phyloP scores from a whole-genome alignment of 331 rosid genomes.

The Spiraea crenata region DNA sequence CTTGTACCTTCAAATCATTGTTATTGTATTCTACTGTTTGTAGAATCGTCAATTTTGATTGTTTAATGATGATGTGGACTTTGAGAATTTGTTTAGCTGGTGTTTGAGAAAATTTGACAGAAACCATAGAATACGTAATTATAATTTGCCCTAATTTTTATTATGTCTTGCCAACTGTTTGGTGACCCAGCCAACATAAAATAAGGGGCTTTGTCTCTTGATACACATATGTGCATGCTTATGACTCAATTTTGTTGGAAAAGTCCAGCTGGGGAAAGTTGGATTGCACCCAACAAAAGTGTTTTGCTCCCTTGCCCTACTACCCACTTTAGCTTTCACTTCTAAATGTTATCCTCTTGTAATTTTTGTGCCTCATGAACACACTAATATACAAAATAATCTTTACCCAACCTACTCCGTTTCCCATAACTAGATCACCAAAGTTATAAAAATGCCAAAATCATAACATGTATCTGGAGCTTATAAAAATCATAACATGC shows the following conservation, averaged over 20 bases:
- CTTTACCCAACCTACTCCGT: not conserved
- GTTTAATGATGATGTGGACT: no score
- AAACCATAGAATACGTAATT: no score
- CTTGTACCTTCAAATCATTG: no score
- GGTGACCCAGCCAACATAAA: not conserved
- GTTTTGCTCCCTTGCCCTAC: not conserved
- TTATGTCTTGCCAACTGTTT: no score
- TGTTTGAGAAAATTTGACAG: no score
- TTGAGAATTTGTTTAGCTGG: no score
- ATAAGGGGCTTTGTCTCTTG: not conserved
- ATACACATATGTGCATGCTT: conserved; percentile 4
- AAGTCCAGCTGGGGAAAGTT: conserved; percentile 19
- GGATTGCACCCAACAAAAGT: conserved; percentile 12
- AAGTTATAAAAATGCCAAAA: no score
- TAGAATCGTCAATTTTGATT: no score
- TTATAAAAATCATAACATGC: no score
- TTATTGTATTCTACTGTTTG: no score
- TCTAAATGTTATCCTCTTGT: conserved; percentile 4
- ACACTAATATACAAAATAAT: not conserved
- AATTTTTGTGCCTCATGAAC: not conserved
- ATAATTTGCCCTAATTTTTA: no score
- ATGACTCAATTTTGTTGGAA: not conserved
- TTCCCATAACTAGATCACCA: not conserved
- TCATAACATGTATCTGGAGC: no score
- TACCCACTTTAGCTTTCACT: conserved; percentile 2